Evolutionary conservation across 805 yeast genomes (phyloP), one percentile per base, ranked within the genome.

Genomic region (Sporopachydermia lactativora): DNA sequence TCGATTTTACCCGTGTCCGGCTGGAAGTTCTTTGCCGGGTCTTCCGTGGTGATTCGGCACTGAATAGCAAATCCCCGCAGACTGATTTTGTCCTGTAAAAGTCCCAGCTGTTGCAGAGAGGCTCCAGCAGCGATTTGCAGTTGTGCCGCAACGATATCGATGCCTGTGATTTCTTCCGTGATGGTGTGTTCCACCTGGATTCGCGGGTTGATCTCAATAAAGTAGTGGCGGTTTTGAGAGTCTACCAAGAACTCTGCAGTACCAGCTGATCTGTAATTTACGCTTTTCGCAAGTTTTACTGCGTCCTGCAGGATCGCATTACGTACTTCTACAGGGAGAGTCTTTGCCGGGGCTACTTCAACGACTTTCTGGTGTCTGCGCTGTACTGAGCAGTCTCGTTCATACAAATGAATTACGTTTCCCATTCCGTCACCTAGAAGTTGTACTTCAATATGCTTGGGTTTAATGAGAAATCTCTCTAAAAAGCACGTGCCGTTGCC

Each of bases 51-150:
- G 67, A 92, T 92, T 71, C 98, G 86, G 70, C 98, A 89, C 69
- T 92, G 98, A 52, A 92, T 92, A 34, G 98, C 97, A 58, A 88
- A 89, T 15, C 99, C 99, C 57, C 97, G 76, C 39, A 95, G 80
- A 43, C 96, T 82, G 65, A 92, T 85, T 58, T 81, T 81, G 62
- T 89, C 96, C 66, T 92, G 98, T 50, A 88, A 68, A 47, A 92
- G 70, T 15, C 97, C 97, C 52, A 92, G 70, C 59, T 92, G 95
- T 51, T 75, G 80, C 52, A 92, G 71, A 2, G 94, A 73, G 19
- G 98, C 98, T 54, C 98, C 98, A 2, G 97, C 97, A 38, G 97
- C 96, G 55, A 89, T 85, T 69, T 89, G 98, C 56, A 89, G 88
- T 70, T 89, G 98, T 14, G 97, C 97, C 46, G 97, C 95, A 31